Evolutionary conservation across 2,329 filamentous ascomycete genomes (phyloP).

Genomic region (Ceratocystis harringtonii): DNA sequence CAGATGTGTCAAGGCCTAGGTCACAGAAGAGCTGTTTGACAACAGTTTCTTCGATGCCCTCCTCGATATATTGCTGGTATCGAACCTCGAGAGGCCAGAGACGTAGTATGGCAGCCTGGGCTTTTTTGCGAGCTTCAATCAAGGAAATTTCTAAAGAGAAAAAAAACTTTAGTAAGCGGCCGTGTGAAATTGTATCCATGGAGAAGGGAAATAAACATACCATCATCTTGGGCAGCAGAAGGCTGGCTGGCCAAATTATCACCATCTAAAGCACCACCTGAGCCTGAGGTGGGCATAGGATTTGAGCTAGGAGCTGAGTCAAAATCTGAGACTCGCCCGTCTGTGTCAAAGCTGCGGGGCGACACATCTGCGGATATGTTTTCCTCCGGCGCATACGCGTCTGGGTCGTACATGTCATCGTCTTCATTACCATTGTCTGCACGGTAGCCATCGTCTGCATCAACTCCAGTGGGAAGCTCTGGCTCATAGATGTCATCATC

Average conservation of each 20-base stretch:
- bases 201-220: neutral
- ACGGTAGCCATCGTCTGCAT: neutral
- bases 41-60: constrained; percentile 51
- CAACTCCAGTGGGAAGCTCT: constrained; percentile 10
- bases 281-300: constrained; percentile 1
- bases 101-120: constrained; percentile 51
- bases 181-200: neutral
- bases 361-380: constrained; percentile 6
- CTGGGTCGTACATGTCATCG: constrained; percentile 16
- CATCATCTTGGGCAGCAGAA: neutral
- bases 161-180: neutral
- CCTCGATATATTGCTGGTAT: constrained; percentile 56
- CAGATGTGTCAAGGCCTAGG: constrained; percentile 41
- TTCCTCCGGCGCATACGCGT: constrained; percentile 7
- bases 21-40: constrained; percentile 53
- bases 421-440: constrained; percentile 16
- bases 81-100: constrained; percentile 53
- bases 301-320: neutral
- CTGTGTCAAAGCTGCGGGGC: constrained; percentile 6
- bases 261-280: neutral
- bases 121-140: constrained; percentile 38
- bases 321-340: constrained; percentile 9
- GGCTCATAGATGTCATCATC: constrained; percentile 48
- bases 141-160: neutral
- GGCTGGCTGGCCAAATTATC: constrained; percentile 1